Base-by-base conservation (phyloP, 306 rosid species). In the Delonix regia region DNA sequence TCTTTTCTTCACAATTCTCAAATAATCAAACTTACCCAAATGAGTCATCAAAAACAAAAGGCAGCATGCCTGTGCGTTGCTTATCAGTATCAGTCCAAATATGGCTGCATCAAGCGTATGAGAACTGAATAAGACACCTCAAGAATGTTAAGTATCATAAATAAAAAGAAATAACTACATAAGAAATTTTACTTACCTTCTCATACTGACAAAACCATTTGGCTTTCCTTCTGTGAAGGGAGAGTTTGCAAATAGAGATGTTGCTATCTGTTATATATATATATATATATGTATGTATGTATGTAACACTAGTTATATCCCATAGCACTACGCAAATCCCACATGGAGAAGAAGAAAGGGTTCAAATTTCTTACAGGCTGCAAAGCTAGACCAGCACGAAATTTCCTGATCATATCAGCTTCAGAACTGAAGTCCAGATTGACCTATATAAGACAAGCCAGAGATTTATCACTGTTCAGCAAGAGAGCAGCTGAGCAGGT, bases 71-170 rank as follows among this genome's bases (percentile, higher is more conserved):
- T 71, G 91, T 71, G 45, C 98, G 97, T 62, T 94, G 69, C 52
- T 86, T 91, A 66, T 94, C 98, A 44, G 94, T 91, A 78, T 94
- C 98, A n/a, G 92, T 94, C 97, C 98, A 94, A 71, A 91, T 88
- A 16, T 94, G 97, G 82, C 98, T 94, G 88, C 79, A 81, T 71
- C 72, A 81, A 70, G 56, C 64, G 77, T 30, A 73, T 41, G 77
- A 79, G 51, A 81, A 74, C 78, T 39, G 69, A 77, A 71, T 76
- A 16, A 34, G 47, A 73, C 45, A 59, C 34, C 78, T 73, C 30
- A 64, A 48, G 30, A 51, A 74, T 74, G 86, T 41, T 51, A 63
- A 24, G 10, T 33, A 61, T 30, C 19, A 53, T 27, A 18, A 3
- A 52, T 21, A 52, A 44, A 77, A 71, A 45, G 51, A 24, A 76